Base-by-base conservation (phyloP, 192 early-diverging fungal species). In the Coemansia javaensis region DNA sequence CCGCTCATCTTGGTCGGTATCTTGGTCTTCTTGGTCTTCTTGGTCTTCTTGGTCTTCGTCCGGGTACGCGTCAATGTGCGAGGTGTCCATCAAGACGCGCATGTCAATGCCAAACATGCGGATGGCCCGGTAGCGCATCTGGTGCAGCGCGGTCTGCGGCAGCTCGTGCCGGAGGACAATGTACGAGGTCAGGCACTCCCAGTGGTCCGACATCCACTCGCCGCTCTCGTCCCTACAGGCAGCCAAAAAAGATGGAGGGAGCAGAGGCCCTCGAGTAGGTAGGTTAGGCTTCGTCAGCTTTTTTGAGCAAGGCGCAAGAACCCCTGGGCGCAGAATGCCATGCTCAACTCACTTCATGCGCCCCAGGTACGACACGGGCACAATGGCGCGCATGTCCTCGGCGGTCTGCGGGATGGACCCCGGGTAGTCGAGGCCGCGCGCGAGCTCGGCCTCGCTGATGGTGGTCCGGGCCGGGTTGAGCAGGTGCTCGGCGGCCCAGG, bases 141-240 rank as follows among this genome's bases (percentile, higher is more conserved):
- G 67, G 20, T 71, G 67, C 28, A 62, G 22, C 7, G 67, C 67
- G 11, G 49, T 56, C 42, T 71, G 67, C n/a, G 56, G 67, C 37
- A 71, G 39, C 44, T 71, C 49, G 43, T 55, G 42, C 24, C 63
- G 60, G n/a, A 63, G 44, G 11, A 63, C 67, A 18, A 63, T 49
- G 53, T 63, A 71, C 16, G 67, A 63, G 1, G 67, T 71, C 56
- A 71, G 45, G 17, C 55, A 59, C 37, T 71, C 67, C 67, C 67
- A 71, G 22, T 60, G 56, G 23, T 71, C 67, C 15, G 53, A 63
- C 60, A 69, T 52, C 66, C 66, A 69, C 46, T 71, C 67, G 47
- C 67, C 67, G 14, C 60, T 63, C 43, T 71, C 67, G 34, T 51
- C 55, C 35, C 58, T 56, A 56, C 28, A 32, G 10, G 13, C 21